Percentiles rank a stretch among this genome's conserved stretches.
Evolutionary conservation across 2,329 filamentous ascomycete genomes (phyloP).

Genomic region (Stylonectria norvegica): DNA sequence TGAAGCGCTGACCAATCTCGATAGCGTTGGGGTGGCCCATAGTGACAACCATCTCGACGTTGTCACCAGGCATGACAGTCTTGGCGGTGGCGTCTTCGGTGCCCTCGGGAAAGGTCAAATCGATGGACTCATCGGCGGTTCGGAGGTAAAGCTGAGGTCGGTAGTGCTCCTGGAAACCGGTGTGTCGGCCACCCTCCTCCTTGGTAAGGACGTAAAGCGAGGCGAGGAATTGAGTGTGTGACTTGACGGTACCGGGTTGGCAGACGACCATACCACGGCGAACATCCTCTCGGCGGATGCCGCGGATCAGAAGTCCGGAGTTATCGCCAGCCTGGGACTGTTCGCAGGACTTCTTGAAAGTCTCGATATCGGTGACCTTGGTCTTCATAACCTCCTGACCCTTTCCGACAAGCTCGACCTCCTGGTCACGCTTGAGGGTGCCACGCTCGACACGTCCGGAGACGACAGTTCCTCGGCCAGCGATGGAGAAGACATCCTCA

Average conservation of each 20-base stretch:
- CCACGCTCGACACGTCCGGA: constrained; percentile 98
- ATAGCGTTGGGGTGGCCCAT: constrained; percentile 83
- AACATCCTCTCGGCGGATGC: constrained; percentile 93
- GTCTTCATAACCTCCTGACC: constrained; percentile 82
- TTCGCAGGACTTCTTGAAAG: constrained; percentile 99
- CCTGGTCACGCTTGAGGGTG: constrained; percentile 85
- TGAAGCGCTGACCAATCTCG: constrained; percentile 92
- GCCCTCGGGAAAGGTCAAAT: constrained; percentile 83
- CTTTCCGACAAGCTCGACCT: constrained; percentile 94
- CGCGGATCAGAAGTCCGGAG: constrained; percentile 93
- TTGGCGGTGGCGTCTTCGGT: constrained; percentile 67
- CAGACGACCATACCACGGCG: constrained; percentile 91
- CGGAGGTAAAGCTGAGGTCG: constrained; percentile 94
- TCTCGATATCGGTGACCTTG: constrained; percentile 99
- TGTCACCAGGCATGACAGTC: constrained; percentile 98
- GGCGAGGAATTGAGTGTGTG: constrained; percentile 86
- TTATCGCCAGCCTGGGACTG: constrained; percentile 96
- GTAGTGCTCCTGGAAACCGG: constrained; percentile 94
- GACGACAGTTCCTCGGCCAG: constrained; percentile 92
- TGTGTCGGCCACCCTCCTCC: constrained; percentile 97
- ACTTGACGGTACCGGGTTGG: constrained; percentile 77
- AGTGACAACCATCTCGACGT: constrained; percentile 92
- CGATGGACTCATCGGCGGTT: constrained; percentile 77
- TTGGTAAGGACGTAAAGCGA: constrained; percentile 97
- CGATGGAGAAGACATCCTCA: constrained; percentile 87